Evolutionary conservation across 2,329 filamentous ascomycete genomes (phyloP), one percentile per base, ranked within the genome.

Genomic region (Aspergillus ochraceoroseus): DNA sequence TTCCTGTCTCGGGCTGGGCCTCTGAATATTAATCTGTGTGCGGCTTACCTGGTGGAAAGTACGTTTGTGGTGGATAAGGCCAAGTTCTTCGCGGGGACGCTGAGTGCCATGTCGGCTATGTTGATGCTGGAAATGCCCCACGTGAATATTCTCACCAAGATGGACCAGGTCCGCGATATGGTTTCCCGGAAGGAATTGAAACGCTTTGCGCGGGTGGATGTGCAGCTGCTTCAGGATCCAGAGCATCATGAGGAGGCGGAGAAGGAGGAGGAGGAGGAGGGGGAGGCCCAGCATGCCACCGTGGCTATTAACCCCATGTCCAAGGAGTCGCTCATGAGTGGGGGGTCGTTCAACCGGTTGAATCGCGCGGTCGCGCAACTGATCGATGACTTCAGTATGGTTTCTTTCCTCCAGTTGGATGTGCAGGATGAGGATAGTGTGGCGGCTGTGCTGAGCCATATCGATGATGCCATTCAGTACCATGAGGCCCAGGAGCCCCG

Each of bases 81-180:
- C 58, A 98, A 96, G 70, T 98, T 94, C 74, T 96, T 98, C 66
- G 83, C 92, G 0, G 92, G 92, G 8, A 95, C 92, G 0, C 73
- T 98, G 45, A 92, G 85, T 61, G 92, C 92, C 51, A 96, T 98
- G 92, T 94, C 86, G 58, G 89, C 92, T 50, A 98, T 98, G 92
- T 80, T 98, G 57, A 92, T 96, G 87, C 78, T 98, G 48, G 92
- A 96, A 68, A 80, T 96, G 50, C 92, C 92, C 3, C 92, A 98
- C 62, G 80, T 98, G 61, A 98, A 98, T 63, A 84, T 98, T 46
- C 71, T 98, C 41, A 94, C 85, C 61, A 98, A 98, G 70, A 96
- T 96, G 89, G 92, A 98, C 63, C 77, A 96, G 46, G 81, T 96
- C 52, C 92, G 92, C 63, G 87, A 86, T 26, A 86, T 92, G 65